Conservation (phyloP, 1,284 basidiomycete species). For the Phenoliferia sp. region DNA sequence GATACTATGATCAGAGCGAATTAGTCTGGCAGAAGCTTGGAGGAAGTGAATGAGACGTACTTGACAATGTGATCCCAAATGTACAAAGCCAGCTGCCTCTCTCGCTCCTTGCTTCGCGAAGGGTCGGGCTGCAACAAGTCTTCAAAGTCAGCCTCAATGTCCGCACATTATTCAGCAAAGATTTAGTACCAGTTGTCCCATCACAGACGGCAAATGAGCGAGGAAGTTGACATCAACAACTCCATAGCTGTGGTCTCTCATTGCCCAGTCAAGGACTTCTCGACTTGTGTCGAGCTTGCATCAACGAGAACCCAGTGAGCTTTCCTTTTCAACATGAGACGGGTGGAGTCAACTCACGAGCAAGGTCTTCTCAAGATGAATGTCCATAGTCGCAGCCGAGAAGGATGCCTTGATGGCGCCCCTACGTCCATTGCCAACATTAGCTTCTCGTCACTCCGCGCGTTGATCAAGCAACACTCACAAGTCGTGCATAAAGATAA, state of each 20-base stretch:
- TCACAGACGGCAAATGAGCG: slow-evolving; percentile 55
- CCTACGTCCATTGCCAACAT: too few relatives aligned
- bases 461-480: too few relatives aligned
- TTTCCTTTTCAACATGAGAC: background rate
- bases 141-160: background rate
- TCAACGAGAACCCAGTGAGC: background rate
- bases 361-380: slow-evolving; percentile 72
- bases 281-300: slow-evolving; percentile 77
- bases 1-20: background rate
- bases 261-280: slow-evolving; percentile 71
- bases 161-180: background rate
- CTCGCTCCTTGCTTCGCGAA: slow-evolving; percentile 48
- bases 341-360: slow-evolving; percentile 51
- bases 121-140: slow-evolving; percentile 16
- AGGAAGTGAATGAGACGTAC: slow-evolving; percentile 47
- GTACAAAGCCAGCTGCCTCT: slow-evolving; percentile 64
- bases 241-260: slow-evolving; percentile 53
- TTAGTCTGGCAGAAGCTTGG: slow-evolving; percentile 7
- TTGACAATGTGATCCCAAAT: slow-evolving; percentile 94
- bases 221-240: slow-evolving; percentile 84
- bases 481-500: slow-evolving; percentile 88
- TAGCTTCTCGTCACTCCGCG: too few relatives aligned
- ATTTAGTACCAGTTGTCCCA: slow-evolving; percentile 30
- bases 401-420: slow-evolving; percentile 79
- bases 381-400: slow-evolving; percentile 64